Evolutionary conservation across 2,329 filamentous ascomycete species (phyloP), one percentile per base, ranked within the genome.

Genomic region (Exophiala phaeomuriformis): DNA sequence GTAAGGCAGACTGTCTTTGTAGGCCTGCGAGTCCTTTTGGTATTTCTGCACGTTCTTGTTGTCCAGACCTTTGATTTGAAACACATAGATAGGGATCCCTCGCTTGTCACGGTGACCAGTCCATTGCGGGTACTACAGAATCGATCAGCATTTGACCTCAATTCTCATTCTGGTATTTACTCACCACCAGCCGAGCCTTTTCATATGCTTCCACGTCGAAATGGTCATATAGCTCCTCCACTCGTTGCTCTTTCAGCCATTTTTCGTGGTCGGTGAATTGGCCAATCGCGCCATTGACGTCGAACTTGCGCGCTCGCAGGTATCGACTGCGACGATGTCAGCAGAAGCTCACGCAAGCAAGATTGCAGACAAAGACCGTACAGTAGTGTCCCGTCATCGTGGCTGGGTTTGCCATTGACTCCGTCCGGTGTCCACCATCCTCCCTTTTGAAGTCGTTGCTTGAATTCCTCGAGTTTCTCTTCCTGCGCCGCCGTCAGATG

Each of bases 71-170:
- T 81, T 81, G 68, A 96, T 88, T 71, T 94, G 88, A 71, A 87
- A 96, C 56, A 96, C 81, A 71, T 93, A 96, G 63, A 96, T 79
- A 5, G 91, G 91, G 58, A 95, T 95, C 61, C 91, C 91, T 63
- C 90, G 86, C 63, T 83, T 86, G 72, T 96, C 91, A 62, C 90
- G 82, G 61, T 90, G 86, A 51, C 91, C 91, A 19, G 88, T 94
- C 87, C 90, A 96, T 81, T 95, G 86, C 29, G 87, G 87, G 65
- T 61, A 62, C 56, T 61, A 49, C 19, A 19, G 19, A 19, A 19
- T 49, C 30, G 10, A 45, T 48, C 47, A 51, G 42, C 35, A 9
- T 36, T 27, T 10, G 27, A 28, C 12, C 28, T 28, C 6, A 27
- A 41, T 28, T 27, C 3, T 41, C 39, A 27, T 29, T 12, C 7